These are phyloP conservation scores for Pistacia integerrima DNA, from an alignment of 345 rosid species.

Conservation along the genomic window DNA sequence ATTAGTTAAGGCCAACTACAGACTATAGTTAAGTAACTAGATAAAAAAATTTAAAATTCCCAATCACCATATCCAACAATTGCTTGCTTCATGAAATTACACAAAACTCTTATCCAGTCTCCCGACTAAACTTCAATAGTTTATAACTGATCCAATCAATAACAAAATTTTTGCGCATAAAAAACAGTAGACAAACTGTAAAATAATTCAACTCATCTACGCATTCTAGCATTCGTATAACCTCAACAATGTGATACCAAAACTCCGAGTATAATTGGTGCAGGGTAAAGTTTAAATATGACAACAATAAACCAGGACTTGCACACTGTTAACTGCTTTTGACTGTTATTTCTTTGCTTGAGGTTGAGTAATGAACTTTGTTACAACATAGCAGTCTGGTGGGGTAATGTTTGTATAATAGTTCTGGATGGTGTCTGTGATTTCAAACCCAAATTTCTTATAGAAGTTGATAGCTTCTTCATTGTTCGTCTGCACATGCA, in stretches of 20 bases:
- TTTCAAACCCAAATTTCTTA: constrained; percentile 88
- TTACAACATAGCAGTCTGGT: constrained; percentile 80
- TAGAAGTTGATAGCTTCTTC: constrained; percentile 96
- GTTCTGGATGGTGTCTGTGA: constrained; percentile 81
- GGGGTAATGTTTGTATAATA: constrained; percentile 86
- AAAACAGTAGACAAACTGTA: background rate
- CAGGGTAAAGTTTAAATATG: constrained; percentile 11
- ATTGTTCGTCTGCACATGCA: constrained; percentile 97
- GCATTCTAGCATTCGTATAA: constrained; percentile 11
- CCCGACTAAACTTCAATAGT: constrained; percentile 7
- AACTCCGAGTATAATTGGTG: constrained; percentile 19
- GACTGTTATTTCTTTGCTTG: constrained; percentile 53
- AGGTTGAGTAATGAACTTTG: constrained; percentile 55
- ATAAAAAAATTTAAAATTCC: constrained; percentile 1
- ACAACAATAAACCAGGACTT: constrained; percentile 5
- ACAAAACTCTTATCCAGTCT: constrained; percentile 7
- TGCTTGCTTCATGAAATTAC: background rate
- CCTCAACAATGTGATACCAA: constrained; percentile 19
- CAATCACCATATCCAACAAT: background rate
- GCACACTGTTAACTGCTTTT: constrained; percentile 6
- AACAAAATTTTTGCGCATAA: background rate
- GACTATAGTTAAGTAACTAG: background rate
- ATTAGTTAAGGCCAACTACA: background rate
- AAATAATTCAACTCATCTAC: constrained; percentile 19
- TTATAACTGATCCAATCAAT: constrained; percentile 2